Evolutionary conservation across 139 green algal species (phyloP), one percentile per base, ranked within the genome.

Genomic region (Deuterostichococcus epilithicus): DNA sequence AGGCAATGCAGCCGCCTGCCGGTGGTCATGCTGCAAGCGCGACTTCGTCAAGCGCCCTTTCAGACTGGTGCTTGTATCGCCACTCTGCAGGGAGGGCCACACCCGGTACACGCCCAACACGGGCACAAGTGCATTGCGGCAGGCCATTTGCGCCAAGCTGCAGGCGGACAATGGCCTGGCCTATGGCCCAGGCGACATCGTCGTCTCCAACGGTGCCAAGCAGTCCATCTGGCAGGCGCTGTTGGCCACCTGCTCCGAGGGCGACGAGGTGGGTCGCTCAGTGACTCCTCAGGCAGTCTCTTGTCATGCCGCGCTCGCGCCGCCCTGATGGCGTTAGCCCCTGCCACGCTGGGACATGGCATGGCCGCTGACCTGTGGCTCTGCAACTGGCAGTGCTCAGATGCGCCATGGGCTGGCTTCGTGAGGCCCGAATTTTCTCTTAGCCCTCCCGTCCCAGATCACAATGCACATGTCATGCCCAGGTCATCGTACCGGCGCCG

Each of bases 191-290:
- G 75, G 92, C 13, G 91, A 97, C 77, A 89, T 99, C 15, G 89
- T 98, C 22, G 84, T 99, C 34, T 92, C 72, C 79, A 98, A 98
- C 82, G 96, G 95, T 36, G 95, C 95, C 74, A 99, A 98, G 87
- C 95, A 99, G 83, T 85, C 88, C 68, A 92, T 98, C 75, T 96
- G 90, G 91, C 95, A 98, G 80, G 87, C 82, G 32, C 78, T 97
- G 32, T 70, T 96, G 45, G 90, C 91, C 0, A 80, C 73, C 3
- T 92, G 85, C 70, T 69, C 63, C 13, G 75, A 82, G 6, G 92
- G 86, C 1, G 91, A 97, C 75, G 89, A 97, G 81, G 90, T 91
- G 68, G 75, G 59, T 67, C 15, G 45, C 59, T 10, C 4, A 18
- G 5, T 8, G 13, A 18, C 59, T 68, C 10, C 15, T 33, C 13